Evolutionary conservation across 2,329 filamentous ascomycete genomes (phyloP).

Genomic region (Madurella fahalii): DNA sequence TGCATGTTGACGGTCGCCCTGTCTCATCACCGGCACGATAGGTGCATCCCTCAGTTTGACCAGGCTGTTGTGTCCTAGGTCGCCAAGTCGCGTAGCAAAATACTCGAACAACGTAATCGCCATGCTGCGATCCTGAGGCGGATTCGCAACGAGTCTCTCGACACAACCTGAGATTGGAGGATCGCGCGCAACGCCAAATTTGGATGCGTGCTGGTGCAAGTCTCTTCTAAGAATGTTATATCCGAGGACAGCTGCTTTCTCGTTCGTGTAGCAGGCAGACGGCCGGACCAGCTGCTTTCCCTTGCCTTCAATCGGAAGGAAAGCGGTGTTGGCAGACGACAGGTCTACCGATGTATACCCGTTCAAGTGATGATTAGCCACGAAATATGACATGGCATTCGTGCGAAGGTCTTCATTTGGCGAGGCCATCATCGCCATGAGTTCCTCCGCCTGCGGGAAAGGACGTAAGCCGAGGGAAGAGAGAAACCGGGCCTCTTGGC

Average conservation of each 20-base stretch:
- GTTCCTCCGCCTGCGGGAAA: slow-evolving; percentile 66
- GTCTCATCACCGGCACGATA: slow-evolving; percentile 64
- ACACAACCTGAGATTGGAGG: slow-evolving; percentile 76
- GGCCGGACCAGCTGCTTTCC: slow-evolving; percentile 64
- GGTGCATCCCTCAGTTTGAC: slow-evolving; percentile 58
- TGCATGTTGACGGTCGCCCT: slow-evolving; percentile 29
- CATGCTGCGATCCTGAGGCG: slow-evolving; percentile 62
- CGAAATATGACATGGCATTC: slow-evolving; percentile 74
- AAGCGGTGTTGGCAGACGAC: slow-evolving; percentile 49
- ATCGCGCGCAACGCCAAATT: slow-evolving; percentile 81
- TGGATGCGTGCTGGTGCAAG: slow-evolving; percentile 72
- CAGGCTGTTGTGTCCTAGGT: slow-evolving; percentile 61
- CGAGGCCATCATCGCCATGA: slow-evolving; percentile 74
- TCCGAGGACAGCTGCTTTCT: slow-evolving; percentile 69
- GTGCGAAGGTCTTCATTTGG: slow-evolving; percentile 56
- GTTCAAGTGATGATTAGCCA: slow-evolving; percentile 73
- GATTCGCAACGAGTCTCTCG: slow-evolving; percentile 64
- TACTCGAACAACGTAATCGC: slow-evolving; percentile 77
- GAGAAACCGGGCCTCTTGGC: slow-evolving; percentile 72
- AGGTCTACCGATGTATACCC: slow-evolving; percentile 66
- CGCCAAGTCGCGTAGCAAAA: slow-evolving; percentile 70
- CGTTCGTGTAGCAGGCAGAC: slow-evolving; percentile 76
- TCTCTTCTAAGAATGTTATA: slow-evolving; percentile 74
- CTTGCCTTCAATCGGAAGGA: slow-evolving; percentile 71
- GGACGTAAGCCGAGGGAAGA: slow-evolving; percentile 66